Evolutionary conservation across 2,329 filamentous ascomycete species (phyloP), one percentile per base, ranked within the genome.

Genomic region (Curvularia sp.): DNA sequence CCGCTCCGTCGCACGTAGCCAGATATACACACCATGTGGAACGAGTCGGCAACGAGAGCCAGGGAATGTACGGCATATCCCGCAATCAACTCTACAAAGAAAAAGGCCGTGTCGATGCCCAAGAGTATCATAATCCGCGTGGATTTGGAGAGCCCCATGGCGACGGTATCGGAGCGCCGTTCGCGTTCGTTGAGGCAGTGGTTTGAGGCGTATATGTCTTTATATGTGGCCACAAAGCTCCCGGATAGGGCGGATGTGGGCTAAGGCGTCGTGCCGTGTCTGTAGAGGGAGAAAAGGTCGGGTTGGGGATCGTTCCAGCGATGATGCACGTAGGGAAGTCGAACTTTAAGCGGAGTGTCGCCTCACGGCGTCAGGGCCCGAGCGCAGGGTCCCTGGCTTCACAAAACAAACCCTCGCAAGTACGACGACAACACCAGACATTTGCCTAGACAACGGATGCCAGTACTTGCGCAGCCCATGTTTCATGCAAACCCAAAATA

Each of bases 11-110:
- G 39, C 30, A 25, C 23, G 15, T 23, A n/a, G 39, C 28, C 30
- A 45, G 3, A 30, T 41, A 38, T 41, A 77, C 84, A 69, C 74
- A 92, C 90, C 95, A 99, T 99, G 80, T 99, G 95, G 78, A 99
- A 99, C 59, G 95, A 93, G 81, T 99, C 95, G 53, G 95, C 95
- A 74, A 96, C 93, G 58, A 99, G 85, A 36, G 95, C 95, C 68
- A 99, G 86, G 18, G 95, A 98, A 74, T 93, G 89, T 60, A 96
- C 92, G 63, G 89, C 82, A 82, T 97, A 92, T 61, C 95, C 84
- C 61, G 90, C 87, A 57, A 90, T 87, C 61, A 99, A 80, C 80
- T 99, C 95, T 57, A 98, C 81, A 47, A 97, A 79, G 80, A 99
- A 97, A 82, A 99, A 99, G 39, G 86, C 84, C 51, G 88, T 84